Evolutionary conservation across 2,329 filamentous ascomycete genomes (phyloP).

Genomic region (Mycosphaerella arachidis): DNA sequence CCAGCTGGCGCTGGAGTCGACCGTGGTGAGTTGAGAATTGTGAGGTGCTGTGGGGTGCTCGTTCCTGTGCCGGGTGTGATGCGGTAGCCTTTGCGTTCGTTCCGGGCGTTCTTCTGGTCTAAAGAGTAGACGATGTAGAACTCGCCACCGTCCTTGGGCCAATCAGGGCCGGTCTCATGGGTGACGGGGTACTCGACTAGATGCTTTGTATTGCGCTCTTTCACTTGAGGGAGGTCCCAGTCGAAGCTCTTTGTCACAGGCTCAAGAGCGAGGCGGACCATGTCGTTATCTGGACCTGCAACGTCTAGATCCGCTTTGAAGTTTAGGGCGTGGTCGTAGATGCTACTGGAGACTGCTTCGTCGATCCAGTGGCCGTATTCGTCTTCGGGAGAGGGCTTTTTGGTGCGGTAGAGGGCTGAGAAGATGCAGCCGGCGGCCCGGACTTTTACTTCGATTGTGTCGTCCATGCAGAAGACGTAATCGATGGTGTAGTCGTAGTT

Average conservation of each 20-base stretch:
- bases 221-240: conserved; percentile 29
- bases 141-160: conserved; percentile 36
- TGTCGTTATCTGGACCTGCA: conserved; percentile 34
- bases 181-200: conserved; percentile 25
- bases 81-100: conserved; percentile 41
- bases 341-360: conserved; percentile 35
- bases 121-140: conserved; percentile 41
- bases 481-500: conserved; percentile 54
- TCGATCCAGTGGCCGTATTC: conserved; percentile 39
- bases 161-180: conserved; percentile 31
- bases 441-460: conserved; percentile 49
- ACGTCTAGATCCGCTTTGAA: conserved; percentile 42
- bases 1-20: conserved; percentile 46
- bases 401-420: conserved; percentile 44
- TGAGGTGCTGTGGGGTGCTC: conserved; percentile 42
- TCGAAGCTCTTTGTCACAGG: conserved; percentile 27
- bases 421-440: conserved; percentile 54
- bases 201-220: conserved; percentile 32
- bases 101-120: conserved; percentile 38
- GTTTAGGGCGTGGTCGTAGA: conserved; percentile 38
- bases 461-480: conserved; percentile 52
- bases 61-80: conserved; percentile 36
- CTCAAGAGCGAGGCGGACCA: conserved; percentile 32
- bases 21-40: conserved; percentile 47
- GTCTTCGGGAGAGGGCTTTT: conserved; percentile 36